Conservation (phyloP, 805 yeast species). For the Starmerella apicola region DNA sequence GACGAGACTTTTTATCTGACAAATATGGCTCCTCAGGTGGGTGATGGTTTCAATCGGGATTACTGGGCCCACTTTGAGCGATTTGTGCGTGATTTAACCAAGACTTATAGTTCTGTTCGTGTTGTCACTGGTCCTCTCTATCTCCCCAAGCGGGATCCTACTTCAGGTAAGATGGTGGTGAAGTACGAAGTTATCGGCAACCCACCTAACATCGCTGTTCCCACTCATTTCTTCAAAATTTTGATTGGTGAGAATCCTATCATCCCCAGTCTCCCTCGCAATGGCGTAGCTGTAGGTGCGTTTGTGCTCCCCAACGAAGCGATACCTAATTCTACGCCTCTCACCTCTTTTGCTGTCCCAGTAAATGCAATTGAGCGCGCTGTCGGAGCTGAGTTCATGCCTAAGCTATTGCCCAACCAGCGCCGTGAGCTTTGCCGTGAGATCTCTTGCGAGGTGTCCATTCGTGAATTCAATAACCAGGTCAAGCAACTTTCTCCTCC, state of each 20-base stretch:
- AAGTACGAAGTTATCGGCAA: conserved; percentile 87
- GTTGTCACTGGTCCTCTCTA: conserved; percentile 89
- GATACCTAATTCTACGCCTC: conserved; percentile 58
- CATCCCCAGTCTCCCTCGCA: conserved; percentile 23
- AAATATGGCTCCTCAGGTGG: conserved; percentile 94
- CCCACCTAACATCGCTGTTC: conserved; percentile 94
- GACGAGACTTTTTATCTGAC: conserved; percentile 83
- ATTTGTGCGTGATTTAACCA: conserved; percentile 66
- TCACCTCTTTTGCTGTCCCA: conserved; percentile 74
- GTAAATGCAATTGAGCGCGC: conserved; percentile 79
- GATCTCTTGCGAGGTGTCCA: conserved; percentile 65
- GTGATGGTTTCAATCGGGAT: conserved; percentile 93
- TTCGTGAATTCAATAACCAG: conserved; percentile 43
- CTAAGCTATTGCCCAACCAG: conserved; percentile 47
- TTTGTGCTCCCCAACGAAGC: conserved; percentile 85
- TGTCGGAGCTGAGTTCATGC: conserved; percentile 70
- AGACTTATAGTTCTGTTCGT: conserved; percentile 61
- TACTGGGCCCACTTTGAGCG: conserved; percentile 97
- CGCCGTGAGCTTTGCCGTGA: conserved; percentile 64
- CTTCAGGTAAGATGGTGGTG: conserved; percentile 75
- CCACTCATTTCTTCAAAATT: conserved; percentile 90
- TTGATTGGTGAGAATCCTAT: conserved; percentile 64
- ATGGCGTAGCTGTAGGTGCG: conserved; percentile 65
- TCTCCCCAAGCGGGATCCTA: conserved; percentile 58
- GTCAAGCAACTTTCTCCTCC: conserved; percentile 14